Percentiles rank a stretch among this genome's conserved stretches.
phyloP scores from a whole-genome alignment of 352 stramenopile genomes.

The Saprolegnia diclina region DNA sequence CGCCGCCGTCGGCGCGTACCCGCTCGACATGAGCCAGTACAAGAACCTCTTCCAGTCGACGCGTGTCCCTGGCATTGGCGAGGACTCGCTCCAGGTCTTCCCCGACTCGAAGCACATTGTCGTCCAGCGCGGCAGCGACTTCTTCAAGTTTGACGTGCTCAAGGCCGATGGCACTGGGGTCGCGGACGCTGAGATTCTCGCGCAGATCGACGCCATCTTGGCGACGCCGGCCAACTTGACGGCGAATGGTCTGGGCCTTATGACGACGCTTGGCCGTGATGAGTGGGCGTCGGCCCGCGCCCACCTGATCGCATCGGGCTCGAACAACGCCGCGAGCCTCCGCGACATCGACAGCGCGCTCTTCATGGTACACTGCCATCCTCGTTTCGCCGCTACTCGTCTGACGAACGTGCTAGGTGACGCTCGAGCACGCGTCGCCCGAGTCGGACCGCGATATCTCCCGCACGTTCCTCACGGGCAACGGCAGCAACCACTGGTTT shows the following conservation, averaged over 20 bases:
- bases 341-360: conserved; percentile 81
- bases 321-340: conserved; percentile 61
- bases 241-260: conserved; percentile 50
- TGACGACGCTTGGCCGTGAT: conserved; percentile 82
- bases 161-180: conserved; percentile 51
- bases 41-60: conserved; percentile 83
- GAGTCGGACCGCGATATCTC: conserved; percentile 51
- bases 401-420: conserved; percentile 30
- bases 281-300: conserved; percentile 66
- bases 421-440: conserved; percentile 66
- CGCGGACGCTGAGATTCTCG: conserved; percentile 72
- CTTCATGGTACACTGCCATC: conserved; percentile 46
- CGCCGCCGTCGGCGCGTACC: conserved; percentile 76
- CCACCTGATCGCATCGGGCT: conserved; percentile 44
- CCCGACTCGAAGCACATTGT: conserved; percentile 69
- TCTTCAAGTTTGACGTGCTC: conserved; percentile 85
- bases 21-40: conserved; percentile 91
- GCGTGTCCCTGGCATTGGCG: conserved; percentile 52
- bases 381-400: neutral
- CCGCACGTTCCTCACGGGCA: conserved; percentile 72
- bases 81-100: conserved; percentile 63
- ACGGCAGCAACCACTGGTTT: conserved; percentile 87
- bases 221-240: conserved; percentile 44
- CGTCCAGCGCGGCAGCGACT: conserved; percentile 79
- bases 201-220: conserved; percentile 79